These are phyloP conservation scores for Schizopora paradoxa DNA, from an alignment of 1,284 basidiomycete genomes.

Conservation along the genomic window DNA sequence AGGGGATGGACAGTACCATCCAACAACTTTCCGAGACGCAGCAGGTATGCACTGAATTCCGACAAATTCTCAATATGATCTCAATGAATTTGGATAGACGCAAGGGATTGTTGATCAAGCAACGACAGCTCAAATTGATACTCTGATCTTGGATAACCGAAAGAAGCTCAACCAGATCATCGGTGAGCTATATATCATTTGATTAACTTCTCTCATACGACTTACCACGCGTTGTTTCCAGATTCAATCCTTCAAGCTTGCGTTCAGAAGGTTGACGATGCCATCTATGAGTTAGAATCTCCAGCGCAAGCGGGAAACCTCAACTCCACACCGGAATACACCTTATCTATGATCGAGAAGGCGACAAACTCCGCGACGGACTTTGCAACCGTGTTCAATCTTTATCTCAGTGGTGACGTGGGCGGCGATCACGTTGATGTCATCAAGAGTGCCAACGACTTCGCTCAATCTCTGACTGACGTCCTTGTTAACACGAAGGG, in stretches of 20 bases:
- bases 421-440: slow-evolving; percentile 97
- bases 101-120: slow-evolving; percentile 85
- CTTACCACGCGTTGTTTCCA: slow-evolving; percentile 28
- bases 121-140: slow-evolving; percentile 94
- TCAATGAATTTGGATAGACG: slow-evolving; percentile 40
- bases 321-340: slow-evolving; percentile 96
- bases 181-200: slow-evolving; percentile 40
- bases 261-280: slow-evolving; percentile 95
- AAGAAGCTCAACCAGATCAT: slow-evolving; percentile 99
- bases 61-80: not conserved
- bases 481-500: slow-evolving; percentile 94
- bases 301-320: slow-evolving; percentile 91
- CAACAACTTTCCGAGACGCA: slow-evolving; percentile 86
- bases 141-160: slow-evolving; percentile 92
- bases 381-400: slow-evolving; percentile 92
- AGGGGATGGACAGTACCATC: slow-evolving; percentile 93
- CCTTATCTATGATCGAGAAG: slow-evolving; percentile 98
- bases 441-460: slow-evolving; percentile 95
- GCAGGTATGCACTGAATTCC: slow-evolving; percentile 46
- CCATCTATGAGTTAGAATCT: slow-evolving; percentile 96
- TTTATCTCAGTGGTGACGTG: slow-evolving; percentile 82
- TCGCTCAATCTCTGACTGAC: slow-evolving; percentile 90
- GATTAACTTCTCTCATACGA: slow-evolving; percentile 3
- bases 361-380: slow-evolving; percentile 91
- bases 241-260: slow-evolving; percentile 97